A percentile compares a stretch with the other conserved stretches of the same genome.
Conservation (phyloP, 768 basidiomycete genomes). For the Dioszegia aurantiaca region DNA sequence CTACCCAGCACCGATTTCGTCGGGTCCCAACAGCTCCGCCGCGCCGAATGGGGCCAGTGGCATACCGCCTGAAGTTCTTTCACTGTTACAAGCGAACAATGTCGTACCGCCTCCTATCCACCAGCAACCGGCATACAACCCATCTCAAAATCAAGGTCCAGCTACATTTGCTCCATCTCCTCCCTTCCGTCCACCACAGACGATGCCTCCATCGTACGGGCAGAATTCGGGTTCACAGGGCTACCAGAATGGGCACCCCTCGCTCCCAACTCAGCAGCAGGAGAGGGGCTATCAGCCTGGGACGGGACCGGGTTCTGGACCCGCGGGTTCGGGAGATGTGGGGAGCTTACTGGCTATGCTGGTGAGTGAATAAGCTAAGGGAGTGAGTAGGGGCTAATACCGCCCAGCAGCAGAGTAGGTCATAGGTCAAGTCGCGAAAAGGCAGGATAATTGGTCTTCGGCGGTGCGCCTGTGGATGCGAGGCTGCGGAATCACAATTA, state of each 20-base stretch:
- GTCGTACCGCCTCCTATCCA: background rate
- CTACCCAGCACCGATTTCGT: background rate
- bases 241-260: slow-evolving; percentile 4
- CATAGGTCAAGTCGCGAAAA: background rate
- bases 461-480: too few relatives aligned
- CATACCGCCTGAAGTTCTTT: slow-evolving; percentile 7
- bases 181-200: background rate
- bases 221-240: slow-evolving; percentile 12
- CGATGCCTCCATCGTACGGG: background rate
- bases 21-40: background rate
- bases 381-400: background rate
- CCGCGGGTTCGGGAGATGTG: too few relatives aligned
- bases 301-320: slow-evolving; percentile 4
- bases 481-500: too few relatives aligned
- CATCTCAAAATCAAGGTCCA: background rate
- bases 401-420: slow-evolving; percentile 5
- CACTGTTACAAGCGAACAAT: slow-evolving; percentile 10
- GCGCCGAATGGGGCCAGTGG: background rate
- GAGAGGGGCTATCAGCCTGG: slow-evolving; percentile 6
- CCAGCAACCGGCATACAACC: background rate
- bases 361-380: slow-evolving; percentile 12
- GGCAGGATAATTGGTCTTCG: background rate
- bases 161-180: background rate
- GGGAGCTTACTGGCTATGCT: slow-evolving; percentile 30
- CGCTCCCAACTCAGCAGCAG: slow-evolving; percentile 1